These are phyloP conservation scores for Pichia occidentalis DNA, from an alignment of 805 yeast species.

Conservation along the genomic window DNA sequence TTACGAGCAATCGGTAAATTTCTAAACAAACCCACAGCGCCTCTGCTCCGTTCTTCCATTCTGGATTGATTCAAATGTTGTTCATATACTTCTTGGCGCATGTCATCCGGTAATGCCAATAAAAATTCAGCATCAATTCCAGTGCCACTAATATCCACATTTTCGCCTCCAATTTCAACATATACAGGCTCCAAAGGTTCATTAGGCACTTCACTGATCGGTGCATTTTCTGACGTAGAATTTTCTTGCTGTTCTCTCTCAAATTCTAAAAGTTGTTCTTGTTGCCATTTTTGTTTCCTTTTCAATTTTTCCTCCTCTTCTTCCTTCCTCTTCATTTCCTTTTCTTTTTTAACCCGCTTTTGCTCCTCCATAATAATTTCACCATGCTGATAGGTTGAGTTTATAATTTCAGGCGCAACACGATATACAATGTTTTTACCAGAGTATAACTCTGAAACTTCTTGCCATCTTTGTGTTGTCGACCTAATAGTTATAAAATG, in stretches of 20 bases:
- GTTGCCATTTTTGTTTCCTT: slow-evolving; percentile 31
- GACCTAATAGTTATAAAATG: slow-evolving; percentile 20
- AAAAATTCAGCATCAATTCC: slow-evolving; percentile 90
- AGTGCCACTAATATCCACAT: slow-evolving; percentile 81
- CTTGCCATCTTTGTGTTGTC: slow-evolving; percentile 65
- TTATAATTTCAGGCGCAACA: slow-evolving; percentile 42
- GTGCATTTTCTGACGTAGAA: too few species aligned
- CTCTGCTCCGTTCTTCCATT: slow-evolving; percentile 37
- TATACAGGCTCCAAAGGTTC: slow-evolving; percentile 44
- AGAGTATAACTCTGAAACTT: slow-evolving; percentile 45
- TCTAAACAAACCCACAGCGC: slow-evolving; percentile 6
- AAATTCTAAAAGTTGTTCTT: slow-evolving; percentile 22
- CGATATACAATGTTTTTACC: slow-evolving; percentile 16
- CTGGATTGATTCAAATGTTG: slow-evolving; percentile 77
- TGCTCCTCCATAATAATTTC: slow-evolving; percentile 35
- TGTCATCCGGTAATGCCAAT: slow-evolving; percentile 84
- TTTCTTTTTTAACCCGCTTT: slow-evolving; percentile 16
- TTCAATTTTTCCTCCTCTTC: slow-evolving; percentile 16
- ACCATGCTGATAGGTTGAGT: slow-evolving; percentile 34
- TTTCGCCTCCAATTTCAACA: slow-evolving; percentile 68
- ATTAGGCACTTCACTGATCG: slow-evolving; percentile 13
- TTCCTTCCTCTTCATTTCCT: slow-evolving; percentile 22
- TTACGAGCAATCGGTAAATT: slow-evolving; percentile 7
- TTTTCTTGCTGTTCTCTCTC: slow-evolving; percentile 25
- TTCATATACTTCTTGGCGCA: slow-evolving; percentile 86